Evolutionary conservation across 257 asterid genomes (phyloP).

Genomic region (Przewalskia tangutica): DNA sequence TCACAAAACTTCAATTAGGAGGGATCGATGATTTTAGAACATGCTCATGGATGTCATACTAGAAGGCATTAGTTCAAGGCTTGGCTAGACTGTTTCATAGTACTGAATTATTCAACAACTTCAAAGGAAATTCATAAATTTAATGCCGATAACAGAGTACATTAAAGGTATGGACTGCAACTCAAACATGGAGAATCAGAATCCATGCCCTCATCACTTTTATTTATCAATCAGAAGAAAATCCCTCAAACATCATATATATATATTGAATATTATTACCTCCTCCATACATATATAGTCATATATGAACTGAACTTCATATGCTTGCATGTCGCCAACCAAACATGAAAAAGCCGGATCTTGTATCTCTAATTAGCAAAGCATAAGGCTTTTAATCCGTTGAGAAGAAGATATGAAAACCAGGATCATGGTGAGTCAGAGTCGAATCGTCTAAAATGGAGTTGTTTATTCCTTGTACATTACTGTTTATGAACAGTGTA

Average conservation of each 20-base stretch:
- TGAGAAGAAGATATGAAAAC: slow-evolving; percentile 45
- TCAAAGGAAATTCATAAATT: neutral
- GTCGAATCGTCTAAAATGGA: slow-evolving; percentile 38
- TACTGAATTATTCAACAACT: neutral
- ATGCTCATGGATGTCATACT: neutral
- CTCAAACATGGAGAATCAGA: too few relatives aligned
- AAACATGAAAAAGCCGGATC: neutral
- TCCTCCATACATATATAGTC: neutral
- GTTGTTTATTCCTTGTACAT: slow-evolving; percentile 75
- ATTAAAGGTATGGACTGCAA: neutral
- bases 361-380: neutral
- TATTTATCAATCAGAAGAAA: neutral
- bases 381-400: slow-evolving; percentile 13
- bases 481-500: slow-evolving; percentile 50
- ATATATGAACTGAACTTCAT: neutral
- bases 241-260: slow-evolving; percentile 7
- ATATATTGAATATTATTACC: slow-evolving; percentile 4
- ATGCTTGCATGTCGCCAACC: neutral
- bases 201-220: slow-evolving; percentile 11
- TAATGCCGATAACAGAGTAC: neutral
- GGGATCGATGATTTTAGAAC: neutral
- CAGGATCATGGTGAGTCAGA: slow-evolving; percentile 50
- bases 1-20: too few relatives aligned
- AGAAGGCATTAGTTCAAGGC: neutral
- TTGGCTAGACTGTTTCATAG: neutral